Percentiles rank a stretch among this genome's conserved stretches.
These are phyloP conservation scores for Chaetoceros muelleri DNA, from an alignment of 108 stramenopile species.

Conservation along the genomic window DNA sequence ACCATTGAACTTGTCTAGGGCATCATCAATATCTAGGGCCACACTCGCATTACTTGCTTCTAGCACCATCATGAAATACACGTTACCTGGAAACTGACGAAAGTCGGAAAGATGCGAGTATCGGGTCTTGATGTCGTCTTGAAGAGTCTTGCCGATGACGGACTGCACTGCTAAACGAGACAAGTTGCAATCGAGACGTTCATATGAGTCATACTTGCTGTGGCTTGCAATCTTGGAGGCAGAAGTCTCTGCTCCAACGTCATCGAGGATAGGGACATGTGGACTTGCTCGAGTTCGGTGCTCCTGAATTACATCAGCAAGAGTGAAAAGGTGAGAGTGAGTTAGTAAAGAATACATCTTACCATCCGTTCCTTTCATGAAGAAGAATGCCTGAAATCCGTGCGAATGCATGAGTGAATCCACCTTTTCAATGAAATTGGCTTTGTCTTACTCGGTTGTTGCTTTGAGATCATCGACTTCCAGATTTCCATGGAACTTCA, in stretches of 20 bases:
- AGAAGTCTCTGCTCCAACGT: not conserved
- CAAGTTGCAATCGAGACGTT: not conserved
- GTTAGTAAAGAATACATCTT: too few species aligned
- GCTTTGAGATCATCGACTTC: too few species aligned
- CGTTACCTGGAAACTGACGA: not conserved
- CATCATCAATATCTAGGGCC: slow-evolving; percentile 1
- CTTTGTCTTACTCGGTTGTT: too few species aligned
- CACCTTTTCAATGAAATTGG: too few species aligned
- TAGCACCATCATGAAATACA: not conserved
- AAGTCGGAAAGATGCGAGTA: not conserved
- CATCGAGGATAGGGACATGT: not conserved
- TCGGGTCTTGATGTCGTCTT: not conserved
- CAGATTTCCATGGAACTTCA: too few species aligned
- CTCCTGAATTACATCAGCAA: too few species aligned
- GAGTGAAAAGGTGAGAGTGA: too few species aligned
- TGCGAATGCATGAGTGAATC: too few species aligned
- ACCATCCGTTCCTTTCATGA: too few species aligned
- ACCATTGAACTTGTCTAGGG: not conserved
- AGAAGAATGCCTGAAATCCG: too few species aligned
- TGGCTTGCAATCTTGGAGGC: not conserved
- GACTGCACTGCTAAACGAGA: not conserved
- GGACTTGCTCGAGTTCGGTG: too few species aligned
- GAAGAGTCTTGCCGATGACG: not conserved
- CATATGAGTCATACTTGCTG: not conserved
- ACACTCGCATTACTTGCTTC: slow-evolving; percentile 2